Base-by-base conservation (phyloP, 2,329 filamentous ascomycete species). In the Fusarium circinatum region DNA sequence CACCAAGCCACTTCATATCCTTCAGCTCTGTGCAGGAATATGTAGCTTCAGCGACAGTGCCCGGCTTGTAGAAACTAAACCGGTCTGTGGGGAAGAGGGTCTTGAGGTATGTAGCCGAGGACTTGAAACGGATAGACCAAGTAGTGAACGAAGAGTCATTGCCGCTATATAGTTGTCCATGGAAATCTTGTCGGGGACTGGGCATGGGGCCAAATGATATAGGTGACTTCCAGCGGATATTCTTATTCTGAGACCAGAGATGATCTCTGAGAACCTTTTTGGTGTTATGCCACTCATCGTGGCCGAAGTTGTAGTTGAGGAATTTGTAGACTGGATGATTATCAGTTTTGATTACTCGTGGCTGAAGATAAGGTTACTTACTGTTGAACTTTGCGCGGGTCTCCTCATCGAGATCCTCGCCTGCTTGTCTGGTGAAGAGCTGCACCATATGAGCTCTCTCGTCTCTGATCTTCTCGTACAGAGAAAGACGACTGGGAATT, bases 1-100 rank as follows among this genome's bases (percentile, higher is more conserved):
- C 90, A 8, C 88, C 89, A 0, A 92, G 85, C 89, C 90, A 92
- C 36, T 86, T 83, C 83, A 92, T 86, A 1, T 86, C 85, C 42
- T 82, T 78, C 6, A 89, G 78, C 4, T 83, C 84, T 78, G 73
- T 88, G 26, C 81, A 79, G 1, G 81, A 83, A 59, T 85, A 82
- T 34, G 81, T 86, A 3, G 84, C 86, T 18, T 82, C 80, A 4
- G 83, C 85, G 4, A 87, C 78, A 0, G 86, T 87, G 8, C 82
- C 83, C 0, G 84, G 83, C 10, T 76, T 79, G 14, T 76, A 80
- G 77, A 89, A 89, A 22, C 76, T 77, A 65, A 84, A 86, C 0
- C 79, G 77, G 0, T 76, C 73, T 9, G 79, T 84, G 0, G 87
- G 86, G 26, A 88, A 83, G 0, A 89, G 79, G 5, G 83, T 86